Evolutionary conservation across 305 asterid genomes (phyloP), one percentile per base, ranked within the genome.

Genomic region (Salvia sclarea): DNA sequence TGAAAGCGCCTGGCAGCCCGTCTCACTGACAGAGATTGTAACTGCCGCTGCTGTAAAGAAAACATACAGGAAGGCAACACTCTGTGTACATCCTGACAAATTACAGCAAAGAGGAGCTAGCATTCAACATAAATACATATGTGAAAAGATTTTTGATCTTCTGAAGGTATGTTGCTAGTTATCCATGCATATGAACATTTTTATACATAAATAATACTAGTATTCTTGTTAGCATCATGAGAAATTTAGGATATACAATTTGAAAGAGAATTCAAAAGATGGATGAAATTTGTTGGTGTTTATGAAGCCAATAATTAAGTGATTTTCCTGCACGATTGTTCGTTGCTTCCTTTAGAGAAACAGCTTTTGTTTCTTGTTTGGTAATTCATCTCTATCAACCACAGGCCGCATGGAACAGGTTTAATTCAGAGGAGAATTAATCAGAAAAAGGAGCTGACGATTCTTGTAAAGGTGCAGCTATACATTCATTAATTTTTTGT

Each of bases 331-430:
- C 8, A 8, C 7, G 60, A 53, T 25, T 14, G 25, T 53, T 53
- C 6, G 4, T 4, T 24, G 24, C 37, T 12, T 12, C 11, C 11
- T 11, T 52, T 0, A 11, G 35, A 9, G 13, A 28, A 68, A 7
- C 33, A 14, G 14, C 47, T 25, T 47, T 11, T 67, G 6, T 17
- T 69, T 57, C 43, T 60, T 24, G 17, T 49, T 24, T 47, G 41
- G 47, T 20, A 17, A 53, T 49, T 10, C 53, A 52, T 71, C 63
- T 68, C 41, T 69, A 35, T 78, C 56, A 43, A 56, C 75, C 48
- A 16, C 90, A 93, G 98, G 95, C 95, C 0, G 96, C 97, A 47
- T 91, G 97, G 96, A 91, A 80, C 91, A 86, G 80, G 74, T 93
- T 88, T 80, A 85, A 84, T 82, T 90, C 97, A 2, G 98, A 92